Conservation (phyloP, 2,329 filamentous ascomycete species). For the Sporothrix humicola region DNA sequence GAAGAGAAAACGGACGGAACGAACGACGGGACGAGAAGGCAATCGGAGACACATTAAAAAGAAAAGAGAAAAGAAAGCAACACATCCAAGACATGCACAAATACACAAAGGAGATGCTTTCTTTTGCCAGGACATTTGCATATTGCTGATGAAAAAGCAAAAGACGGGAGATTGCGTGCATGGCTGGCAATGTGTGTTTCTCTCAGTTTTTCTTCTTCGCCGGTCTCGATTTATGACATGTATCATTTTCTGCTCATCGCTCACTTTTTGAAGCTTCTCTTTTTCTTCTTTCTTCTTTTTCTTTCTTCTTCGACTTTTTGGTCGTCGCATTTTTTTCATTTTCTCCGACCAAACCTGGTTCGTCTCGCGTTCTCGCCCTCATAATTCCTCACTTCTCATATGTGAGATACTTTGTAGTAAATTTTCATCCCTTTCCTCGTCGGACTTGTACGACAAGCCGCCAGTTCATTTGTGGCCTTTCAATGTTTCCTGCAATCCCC, state of each 20-base stretch:
- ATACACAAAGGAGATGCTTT: not conserved
- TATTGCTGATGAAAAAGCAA: not conserved
- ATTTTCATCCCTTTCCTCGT: not conserved
- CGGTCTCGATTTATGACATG: not conserved
- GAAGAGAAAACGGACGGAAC: slow-evolving; percentile 17
- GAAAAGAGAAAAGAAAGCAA: slow-evolving; percentile 18
- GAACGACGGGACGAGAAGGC: slow-evolving; percentile 4
- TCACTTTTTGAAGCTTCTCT: not conserved
- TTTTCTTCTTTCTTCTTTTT: not conserved
- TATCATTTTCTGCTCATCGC: not conserved
- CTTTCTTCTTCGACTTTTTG: too few relatives aligned
- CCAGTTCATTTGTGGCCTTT: not conserved
- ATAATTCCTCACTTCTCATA: not conserved
- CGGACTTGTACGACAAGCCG: not conserved
- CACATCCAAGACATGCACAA: not conserved
- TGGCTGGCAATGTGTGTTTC: not conserved
- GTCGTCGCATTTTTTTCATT: not conserved
- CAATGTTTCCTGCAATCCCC: not conserved
- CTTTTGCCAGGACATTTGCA: not conserved
- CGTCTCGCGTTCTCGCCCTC: not conserved
- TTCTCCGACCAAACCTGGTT: not conserved
- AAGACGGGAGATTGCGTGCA: slow-evolving; percentile 9
- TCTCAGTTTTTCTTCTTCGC: not conserved
- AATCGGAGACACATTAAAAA: not conserved
- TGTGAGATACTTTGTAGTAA: not conserved